These are phyloP conservation scores for Phaeosphaeria sp. DNA, from an alignment of 2,329 filamentous ascomycete genomes.

Conservation along the genomic window DNA sequence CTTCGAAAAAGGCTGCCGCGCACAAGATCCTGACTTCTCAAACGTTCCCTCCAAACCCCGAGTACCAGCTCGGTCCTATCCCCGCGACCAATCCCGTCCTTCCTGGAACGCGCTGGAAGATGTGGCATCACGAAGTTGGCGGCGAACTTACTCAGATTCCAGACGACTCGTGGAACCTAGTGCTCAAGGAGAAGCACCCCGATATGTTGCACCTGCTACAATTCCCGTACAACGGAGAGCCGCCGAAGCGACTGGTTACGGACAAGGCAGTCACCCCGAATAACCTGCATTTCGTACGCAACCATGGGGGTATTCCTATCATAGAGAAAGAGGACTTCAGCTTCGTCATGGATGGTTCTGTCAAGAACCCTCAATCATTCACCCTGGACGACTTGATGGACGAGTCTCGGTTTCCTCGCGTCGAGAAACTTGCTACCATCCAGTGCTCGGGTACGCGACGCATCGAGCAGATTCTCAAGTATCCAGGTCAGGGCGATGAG, in stretches of 20 bases:
- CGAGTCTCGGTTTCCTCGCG: constrained; percentile 65
- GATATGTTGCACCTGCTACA: constrained; percentile 57
- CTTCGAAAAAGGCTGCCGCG: constrained; percentile 68
- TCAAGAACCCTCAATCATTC: constrained; percentile 64
- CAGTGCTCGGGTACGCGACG: constrained; percentile 74
- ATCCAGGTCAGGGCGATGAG: constrained; percentile 73
- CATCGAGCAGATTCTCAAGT: constrained; percentile 71
- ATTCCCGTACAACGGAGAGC: constrained; percentile 58
- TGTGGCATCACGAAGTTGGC: constrained; percentile 2
- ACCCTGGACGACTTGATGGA: constrained; percentile 68
- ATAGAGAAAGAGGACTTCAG: constrained; percentile 65
- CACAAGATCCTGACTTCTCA: constrained; percentile 53
- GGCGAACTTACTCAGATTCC: constrained; percentile 49
- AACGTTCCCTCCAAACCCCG: constrained; percentile 41
- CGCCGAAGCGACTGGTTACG: constrained; percentile 35
- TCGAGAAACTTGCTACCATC: constrained; percentile 65
- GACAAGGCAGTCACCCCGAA: constrained; percentile 67
- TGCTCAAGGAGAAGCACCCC: constrained; percentile 51
- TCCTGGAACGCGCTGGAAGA: constrained; percentile 55
- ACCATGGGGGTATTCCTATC: constrained; percentile 73
- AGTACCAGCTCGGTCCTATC: constrained; percentile 53
- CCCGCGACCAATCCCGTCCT: constrained; percentile 54
- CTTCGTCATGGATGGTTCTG: constrained; percentile 66
- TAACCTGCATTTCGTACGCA: constrained; percentile 69
- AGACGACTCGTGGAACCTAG: constrained; percentile 61